Percentiles rank a stretch among this genome's conserved stretches.
These are phyloP conservation scores for Paraphoma chrysanthemicola DNA, from an alignment of 2,329 filamentous ascomycete genomes.

Conservation along the genomic window DNA sequence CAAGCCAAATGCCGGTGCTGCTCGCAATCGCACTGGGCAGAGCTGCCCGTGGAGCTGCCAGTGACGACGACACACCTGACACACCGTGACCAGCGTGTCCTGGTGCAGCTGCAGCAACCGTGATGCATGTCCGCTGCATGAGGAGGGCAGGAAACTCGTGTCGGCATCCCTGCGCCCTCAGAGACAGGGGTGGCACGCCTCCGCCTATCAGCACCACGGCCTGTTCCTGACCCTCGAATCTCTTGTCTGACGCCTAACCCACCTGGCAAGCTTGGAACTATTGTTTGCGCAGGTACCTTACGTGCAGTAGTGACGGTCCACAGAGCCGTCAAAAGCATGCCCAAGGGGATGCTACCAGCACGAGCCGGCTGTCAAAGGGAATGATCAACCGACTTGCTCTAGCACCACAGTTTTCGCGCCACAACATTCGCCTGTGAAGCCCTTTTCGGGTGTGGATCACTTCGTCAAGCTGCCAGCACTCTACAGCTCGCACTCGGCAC, in stretches of 20 bases:
- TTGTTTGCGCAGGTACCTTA: constrained; percentile 19
- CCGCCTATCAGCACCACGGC: constrained; percentile 9
- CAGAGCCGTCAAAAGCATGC: not conserved
- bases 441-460: not conserved
- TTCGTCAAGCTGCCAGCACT: not conserved
- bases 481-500: too few species aligned
- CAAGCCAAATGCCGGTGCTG: constrained; percentile 3
- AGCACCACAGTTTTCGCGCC: not conserved
- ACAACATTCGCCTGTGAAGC: not conserved
- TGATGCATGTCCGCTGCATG: constrained; percentile 14
- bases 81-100: constrained; percentile 15
- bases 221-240: constrained; percentile 9
- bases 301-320: constrained; percentile 9
- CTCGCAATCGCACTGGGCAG: not conserved
- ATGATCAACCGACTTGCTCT: not conserved
- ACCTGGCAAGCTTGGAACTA: constrained; percentile 3
- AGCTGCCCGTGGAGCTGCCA: constrained; percentile 11
- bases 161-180: constrained; percentile 18
- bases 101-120: constrained; percentile 24
- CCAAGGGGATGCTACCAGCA: not conserved
- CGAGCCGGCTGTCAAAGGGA: not conserved
- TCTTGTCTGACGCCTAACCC: constrained; percentile 6
- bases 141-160: constrained; percentile 16
- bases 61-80: constrained; percentile 19
- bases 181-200: constrained; percentile 8